Evolutionary conservation across 352 stramenopile genomes (phyloP).

Genomic region (Saprolegnia diclina): DNA sequence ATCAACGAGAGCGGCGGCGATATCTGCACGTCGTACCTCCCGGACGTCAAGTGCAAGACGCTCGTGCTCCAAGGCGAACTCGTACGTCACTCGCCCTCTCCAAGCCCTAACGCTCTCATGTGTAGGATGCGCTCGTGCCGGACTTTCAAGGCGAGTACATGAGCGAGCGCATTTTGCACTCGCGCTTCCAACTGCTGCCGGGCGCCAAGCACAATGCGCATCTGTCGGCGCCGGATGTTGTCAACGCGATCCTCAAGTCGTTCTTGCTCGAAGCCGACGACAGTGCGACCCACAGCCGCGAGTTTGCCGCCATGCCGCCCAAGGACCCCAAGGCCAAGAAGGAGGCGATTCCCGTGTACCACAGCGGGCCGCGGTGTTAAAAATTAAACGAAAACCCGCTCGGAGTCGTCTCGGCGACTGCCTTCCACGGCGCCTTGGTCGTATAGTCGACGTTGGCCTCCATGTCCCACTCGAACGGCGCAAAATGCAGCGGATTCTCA

Average conservation of each 20-base stretch:
- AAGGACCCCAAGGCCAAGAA: conserved; percentile 23
- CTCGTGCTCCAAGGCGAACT: conserved; percentile 55
- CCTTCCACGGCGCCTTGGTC: conserved; percentile 13
- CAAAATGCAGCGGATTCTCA: conserved; percentile 57
- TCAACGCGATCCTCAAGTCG: conserved; percentile 54
- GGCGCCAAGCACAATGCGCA: conserved; percentile 57
- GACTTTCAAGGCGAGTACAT: conserved; percentile 73
- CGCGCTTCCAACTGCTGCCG: conserved; percentile 48
- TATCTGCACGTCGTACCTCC: conserved; percentile 60
- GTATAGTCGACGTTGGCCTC: conserved; percentile 19
- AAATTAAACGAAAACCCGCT: conserved; percentile 27
- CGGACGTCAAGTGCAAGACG: conserved; percentile 78
- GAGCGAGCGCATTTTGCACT: conserved; percentile 84
- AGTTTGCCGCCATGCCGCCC: conserved; percentile 54
- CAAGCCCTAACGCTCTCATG: no score
- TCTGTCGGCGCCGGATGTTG: conserved; percentile 38
- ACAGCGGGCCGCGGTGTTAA: conserved; percentile 20
- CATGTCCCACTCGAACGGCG: conserved; percentile 34
- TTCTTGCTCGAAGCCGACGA: conserved; percentile 73
- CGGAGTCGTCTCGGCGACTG: background rate
- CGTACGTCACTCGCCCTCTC: background rate
- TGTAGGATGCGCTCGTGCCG: conserved; percentile 52
- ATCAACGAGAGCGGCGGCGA: conserved; percentile 48
- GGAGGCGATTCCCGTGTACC: background rate
- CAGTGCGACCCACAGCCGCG: conserved; percentile 75